A percentile compares a stretch with the other conserved stretches of the same genome.
These are phyloP conservation scores for Rossbeevera mucosa DNA, from an alignment of 768 basidiomycete species.

Conservation along the genomic window DNA sequence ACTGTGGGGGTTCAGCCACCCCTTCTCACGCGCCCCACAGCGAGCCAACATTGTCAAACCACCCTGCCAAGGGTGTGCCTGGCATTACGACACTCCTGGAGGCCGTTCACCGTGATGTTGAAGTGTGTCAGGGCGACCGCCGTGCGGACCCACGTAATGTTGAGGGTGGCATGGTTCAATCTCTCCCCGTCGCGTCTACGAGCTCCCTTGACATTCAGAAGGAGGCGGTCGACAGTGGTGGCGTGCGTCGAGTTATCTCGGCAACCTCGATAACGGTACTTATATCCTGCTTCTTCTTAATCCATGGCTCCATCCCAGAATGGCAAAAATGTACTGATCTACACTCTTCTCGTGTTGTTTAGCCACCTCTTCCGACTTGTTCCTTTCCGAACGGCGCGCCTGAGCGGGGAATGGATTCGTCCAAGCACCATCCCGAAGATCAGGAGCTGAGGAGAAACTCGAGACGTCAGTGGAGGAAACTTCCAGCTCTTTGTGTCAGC, in stretches of 20 bases:
- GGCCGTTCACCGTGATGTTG: constrained; percentile 17
- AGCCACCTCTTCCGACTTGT: constrained; percentile 22
- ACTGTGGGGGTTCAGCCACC: constrained; percentile 18
- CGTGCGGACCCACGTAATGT: constrained; percentile 13
- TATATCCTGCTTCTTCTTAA: constrained; percentile 14
- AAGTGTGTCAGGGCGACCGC: constrained; percentile 11
- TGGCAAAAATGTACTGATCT: constrained; percentile 18
- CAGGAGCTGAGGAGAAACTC: constrained; percentile 11
- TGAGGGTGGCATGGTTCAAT: not conserved
- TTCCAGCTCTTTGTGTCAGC: constrained; percentile 20
- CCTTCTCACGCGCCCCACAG: constrained; percentile 21
- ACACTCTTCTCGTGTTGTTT: constrained; percentile 8
- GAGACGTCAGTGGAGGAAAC: constrained; percentile 15
- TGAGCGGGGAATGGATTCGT: not conserved
- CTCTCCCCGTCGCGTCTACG: constrained; percentile 1
- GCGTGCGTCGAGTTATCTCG: constrained; percentile 22
- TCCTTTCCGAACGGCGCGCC: constrained; percentile 14
- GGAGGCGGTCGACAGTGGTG: constrained; percentile 15
- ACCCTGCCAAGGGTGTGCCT: constrained; percentile 14
- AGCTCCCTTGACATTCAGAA: constrained; percentile 11
- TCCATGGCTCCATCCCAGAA: constrained; percentile 11
- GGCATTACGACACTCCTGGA: constrained; percentile 29
- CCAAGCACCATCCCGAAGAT: constrained; percentile 13
- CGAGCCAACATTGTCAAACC: constrained; percentile 10
- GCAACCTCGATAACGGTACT: constrained; percentile 30